Percentiles rank a stretch among this genome's conserved stretches.
These are phyloP conservation scores for Posidonia australis DNA, from an alignment of 106 monocot genomes.

Conservation along the genomic window DNA sequence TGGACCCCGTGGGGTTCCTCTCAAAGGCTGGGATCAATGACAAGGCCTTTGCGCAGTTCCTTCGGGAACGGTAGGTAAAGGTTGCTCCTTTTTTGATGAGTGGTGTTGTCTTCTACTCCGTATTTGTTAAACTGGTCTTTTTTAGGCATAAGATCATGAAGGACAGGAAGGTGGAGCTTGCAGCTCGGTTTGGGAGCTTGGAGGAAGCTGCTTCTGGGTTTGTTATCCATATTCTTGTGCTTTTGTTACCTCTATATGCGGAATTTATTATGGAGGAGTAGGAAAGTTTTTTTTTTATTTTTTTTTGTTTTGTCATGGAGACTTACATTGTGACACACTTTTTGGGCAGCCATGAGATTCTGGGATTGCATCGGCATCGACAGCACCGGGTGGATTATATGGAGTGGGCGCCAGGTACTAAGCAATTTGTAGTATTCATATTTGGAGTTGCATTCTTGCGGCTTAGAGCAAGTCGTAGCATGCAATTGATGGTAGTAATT, in stretches of 20 bases:
- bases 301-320: too few species aligned
- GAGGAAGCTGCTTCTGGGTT: conserved; percentile 39
- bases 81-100: not conserved
- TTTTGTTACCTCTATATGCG: not conserved
- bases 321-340: not conserved
- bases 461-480: not conserved
- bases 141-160: conserved; percentile 59
- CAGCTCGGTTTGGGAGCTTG: conserved; percentile 31
- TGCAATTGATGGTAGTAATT: not conserved
- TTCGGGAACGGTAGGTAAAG: conserved; percentile 37
- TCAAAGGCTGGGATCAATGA: conserved; percentile 40
- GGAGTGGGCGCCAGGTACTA: conserved; percentile 70
- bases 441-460: not conserved
- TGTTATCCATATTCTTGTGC: not conserved
- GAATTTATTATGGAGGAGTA: not conserved
- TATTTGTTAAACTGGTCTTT: too few species aligned
- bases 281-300: not conserved
- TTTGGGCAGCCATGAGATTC: conserved; percentile 37
- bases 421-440: not conserved
- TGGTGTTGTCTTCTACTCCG: not conserved
- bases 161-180: conserved; percentile 41
- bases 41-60: conserved; percentile 49
- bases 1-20: conserved; percentile 61
- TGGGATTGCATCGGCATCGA: conserved; percentile 60
- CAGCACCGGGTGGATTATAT: conserved; percentile 64